Evolutionary conservation across 2,329 filamentous ascomycete genomes (phyloP).

Genomic region (Fusarium xylarioides): DNA sequence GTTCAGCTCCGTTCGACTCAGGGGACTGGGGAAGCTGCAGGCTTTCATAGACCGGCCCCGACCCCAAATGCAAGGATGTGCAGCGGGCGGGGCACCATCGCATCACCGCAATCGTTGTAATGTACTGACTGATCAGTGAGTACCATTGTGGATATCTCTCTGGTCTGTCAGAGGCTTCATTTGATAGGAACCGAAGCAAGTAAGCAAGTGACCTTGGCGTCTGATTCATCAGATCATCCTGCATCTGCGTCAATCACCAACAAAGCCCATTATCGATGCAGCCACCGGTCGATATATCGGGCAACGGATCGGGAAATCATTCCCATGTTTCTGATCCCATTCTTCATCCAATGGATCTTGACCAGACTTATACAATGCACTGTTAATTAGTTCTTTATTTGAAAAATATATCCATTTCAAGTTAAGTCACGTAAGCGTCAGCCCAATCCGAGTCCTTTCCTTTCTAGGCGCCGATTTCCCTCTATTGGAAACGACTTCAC

Average conservation of each 20-base stretch:
- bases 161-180: constrained; percentile 30
- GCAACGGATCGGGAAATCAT: constrained; percentile 31
- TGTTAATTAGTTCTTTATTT: constrained; percentile 6
- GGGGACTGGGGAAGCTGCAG: constrained; percentile 34
- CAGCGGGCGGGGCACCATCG: background rate
- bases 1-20: constrained; percentile 39
- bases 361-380: background rate
- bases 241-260: background rate
- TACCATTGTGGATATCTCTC: background rate
- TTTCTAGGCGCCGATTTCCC: background rate
- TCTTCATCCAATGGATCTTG: background rate
- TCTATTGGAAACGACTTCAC: constrained; percentile 6
- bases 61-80: constrained; percentile 17
- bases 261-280: constrained; percentile 3
- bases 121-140: constrained; percentile 1
- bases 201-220: constrained; percentile 14
- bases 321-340: background rate
- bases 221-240: constrained; percentile 33
- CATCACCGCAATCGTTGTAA: constrained; percentile 10
- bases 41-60: background rate
- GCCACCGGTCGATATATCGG: constrained; percentile 20
- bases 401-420: background rate
- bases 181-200: background rate
- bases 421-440: constrained; percentile 37
- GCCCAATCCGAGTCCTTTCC: constrained; percentile 15